Base-by-base conservation (phyloP, 108 stramenopile genomes). In the Conticribra weissflogii region DNA sequence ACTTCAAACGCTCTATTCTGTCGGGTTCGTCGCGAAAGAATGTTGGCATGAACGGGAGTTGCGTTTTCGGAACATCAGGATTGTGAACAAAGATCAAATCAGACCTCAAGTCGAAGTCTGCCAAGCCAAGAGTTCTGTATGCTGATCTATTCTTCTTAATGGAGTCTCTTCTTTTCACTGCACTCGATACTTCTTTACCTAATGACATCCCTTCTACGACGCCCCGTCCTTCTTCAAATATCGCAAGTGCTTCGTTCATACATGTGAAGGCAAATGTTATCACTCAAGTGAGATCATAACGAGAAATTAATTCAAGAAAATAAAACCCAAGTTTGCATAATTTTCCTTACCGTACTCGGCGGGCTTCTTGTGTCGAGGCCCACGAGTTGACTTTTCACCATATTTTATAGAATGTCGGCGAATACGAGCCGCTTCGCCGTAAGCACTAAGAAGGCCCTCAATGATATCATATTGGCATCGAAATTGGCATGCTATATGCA, bases 401-500 rank as follows among this genome's bases (percentile, higher is more conserved):
- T 49, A 2, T n/a, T 17, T 14, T 2, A 63, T 31, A 15, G 56
- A 33, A 53, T 72, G 71, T 8, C 72, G 65, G 16, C 41, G 56
- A 63, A 68, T 54, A 21, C 30, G 46, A 53, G 78, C 78, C 33
- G 72, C 78, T 32, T 67, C 78, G 30, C 67, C 44, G 49, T 76
- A 77, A 45, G 74, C 52, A 27, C 16, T 33, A 2, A 76, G 57
- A 14, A 81, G 62, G 17, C 54, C 49, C 46, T 77, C 63, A 14
- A 81, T 21, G 16, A 81, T 61, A 7, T 65, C 46, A 19, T 59
- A 77, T 2, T 50, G 50, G 30, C 74, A 76, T 24, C 58, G 29
- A 54, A 76, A 81, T 77, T 76, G 61, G n/a, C 68, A 60, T 12
- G 80, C 80, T 19, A 81, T 81, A 59, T 81, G 81, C 44, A 81